Conservation (phyloP, 768 basidiomycete genomes). For the Fistulinella prunicolor region DNA sequence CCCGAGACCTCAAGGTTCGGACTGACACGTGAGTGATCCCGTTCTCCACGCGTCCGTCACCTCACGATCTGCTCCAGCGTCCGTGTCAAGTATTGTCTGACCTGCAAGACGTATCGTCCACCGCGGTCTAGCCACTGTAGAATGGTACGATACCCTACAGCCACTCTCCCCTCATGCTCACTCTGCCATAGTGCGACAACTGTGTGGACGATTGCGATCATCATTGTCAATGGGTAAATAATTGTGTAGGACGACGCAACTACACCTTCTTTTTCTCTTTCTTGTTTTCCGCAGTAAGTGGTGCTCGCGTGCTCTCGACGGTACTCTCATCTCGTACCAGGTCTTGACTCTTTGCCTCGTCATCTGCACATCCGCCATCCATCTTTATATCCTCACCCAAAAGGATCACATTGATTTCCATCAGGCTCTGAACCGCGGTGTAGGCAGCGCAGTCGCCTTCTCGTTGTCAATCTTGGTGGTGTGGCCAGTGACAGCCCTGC, state of each 20-base stretch:
- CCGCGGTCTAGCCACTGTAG: constrained; percentile 96
- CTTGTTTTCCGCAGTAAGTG: constrained; percentile 70
- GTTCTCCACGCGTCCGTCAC: not conserved
- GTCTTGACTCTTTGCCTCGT: constrained; percentile 71
- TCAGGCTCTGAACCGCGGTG: constrained; percentile 46
- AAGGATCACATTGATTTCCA: constrained; percentile 47
- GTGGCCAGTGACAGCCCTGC: constrained; percentile 78
- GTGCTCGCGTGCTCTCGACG: not conserved
- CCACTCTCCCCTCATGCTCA: not conserved
- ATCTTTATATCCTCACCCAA: constrained; percentile 67
- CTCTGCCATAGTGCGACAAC: constrained; percentile 75
- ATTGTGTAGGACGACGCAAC: constrained; percentile 92
- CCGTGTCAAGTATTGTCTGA: constrained; percentile 90
- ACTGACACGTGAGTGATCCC: constrained; percentile 60
- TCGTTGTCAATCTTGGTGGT: constrained; percentile 66
- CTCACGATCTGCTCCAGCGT: constrained; percentile 47
- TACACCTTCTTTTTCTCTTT: constrained; percentile 92
- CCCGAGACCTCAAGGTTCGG: constrained; percentile 79
- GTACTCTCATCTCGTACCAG: constrained; percentile 37
- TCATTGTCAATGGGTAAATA: constrained; percentile 91
- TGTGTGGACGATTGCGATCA: constrained; percentile 96
- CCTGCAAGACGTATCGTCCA: constrained; percentile 89
- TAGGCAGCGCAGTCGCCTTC: constrained; percentile 83
- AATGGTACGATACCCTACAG: constrained; percentile 49
- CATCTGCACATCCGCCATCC: constrained; percentile 80